Percentiles rank a stretch among this genome's conserved stretches.
Evolutionary conservation across 352 stramenopile genomes (phyloP).

Genomic region (Globisporangium sylvaticum): DNA sequence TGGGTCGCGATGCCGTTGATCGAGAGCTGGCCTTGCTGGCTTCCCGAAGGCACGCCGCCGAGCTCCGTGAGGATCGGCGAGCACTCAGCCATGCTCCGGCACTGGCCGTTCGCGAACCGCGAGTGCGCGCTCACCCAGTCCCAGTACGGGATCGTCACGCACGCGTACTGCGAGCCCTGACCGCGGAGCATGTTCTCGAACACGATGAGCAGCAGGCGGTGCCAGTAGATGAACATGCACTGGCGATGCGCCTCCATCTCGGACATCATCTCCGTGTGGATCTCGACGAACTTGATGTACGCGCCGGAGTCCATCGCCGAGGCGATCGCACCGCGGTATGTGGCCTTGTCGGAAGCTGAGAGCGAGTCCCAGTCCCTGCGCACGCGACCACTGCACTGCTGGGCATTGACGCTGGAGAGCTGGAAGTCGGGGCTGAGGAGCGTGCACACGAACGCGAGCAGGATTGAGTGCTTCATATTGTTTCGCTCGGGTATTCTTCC

Average conservation of each 20-base stretch:
- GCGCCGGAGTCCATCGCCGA: slow-evolving; percentile 23
- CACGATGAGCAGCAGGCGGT: slow-evolving; percentile 39
- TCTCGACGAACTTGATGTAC: slow-evolving; percentile 18
- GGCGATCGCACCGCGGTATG: slow-evolving; percentile 24
- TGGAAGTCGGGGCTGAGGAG: neutral
- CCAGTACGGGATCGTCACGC: slow-evolving; percentile 45
- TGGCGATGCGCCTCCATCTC: slow-evolving; percentile 29
- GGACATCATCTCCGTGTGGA: slow-evolving; percentile 5
- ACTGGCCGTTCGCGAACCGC: slow-evolving; percentile 2
- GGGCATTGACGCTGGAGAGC: neutral
- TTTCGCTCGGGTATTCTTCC: no score
- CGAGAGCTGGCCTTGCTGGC: slow-evolving; percentile 15
- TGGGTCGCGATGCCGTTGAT: slow-evolving; percentile 26
- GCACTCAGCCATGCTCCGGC: neutral
- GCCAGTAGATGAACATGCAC: slow-evolving; percentile 51
- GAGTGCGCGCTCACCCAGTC: slow-evolving; percentile 21
- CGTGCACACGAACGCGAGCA: slow-evolving; percentile 1
- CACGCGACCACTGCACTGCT: slow-evolving; percentile 23
- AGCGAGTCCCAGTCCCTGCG: slow-evolving; percentile 31
- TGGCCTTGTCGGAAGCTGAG: slow-evolving; percentile 24
- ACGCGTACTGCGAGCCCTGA: slow-evolving; percentile 24
- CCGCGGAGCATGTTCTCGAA: slow-evolving; percentile 59
- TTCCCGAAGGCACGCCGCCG: slow-evolving; percentile 22
- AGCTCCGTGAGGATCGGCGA: slow-evolving; percentile 33
- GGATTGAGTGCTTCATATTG: slow-evolving; percentile 4